These are phyloP conservation scores for Ganoderma sinense DNA, from an alignment of 1,284 basidiomycete species.

Conservation along the genomic window DNA sequence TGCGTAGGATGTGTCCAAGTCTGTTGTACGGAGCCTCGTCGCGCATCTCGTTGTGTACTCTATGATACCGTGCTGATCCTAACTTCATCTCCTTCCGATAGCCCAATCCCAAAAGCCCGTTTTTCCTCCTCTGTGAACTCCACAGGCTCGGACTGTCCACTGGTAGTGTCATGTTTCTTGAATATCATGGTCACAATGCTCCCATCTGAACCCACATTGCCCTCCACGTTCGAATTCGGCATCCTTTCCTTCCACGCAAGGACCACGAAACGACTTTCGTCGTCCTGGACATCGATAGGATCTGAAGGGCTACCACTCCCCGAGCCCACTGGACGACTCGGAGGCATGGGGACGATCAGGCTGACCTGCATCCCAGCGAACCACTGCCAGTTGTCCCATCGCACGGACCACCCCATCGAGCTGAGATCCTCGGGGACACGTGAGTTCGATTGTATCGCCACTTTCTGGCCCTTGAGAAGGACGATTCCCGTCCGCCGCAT, in stretches of 20 bases:
- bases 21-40: background rate
- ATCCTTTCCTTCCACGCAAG: background rate
- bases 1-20: background rate
- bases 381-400: background rate
- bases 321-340: background rate
- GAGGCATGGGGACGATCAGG: background rate
- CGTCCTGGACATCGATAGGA: background rate
- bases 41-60: background rate
- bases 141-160: background rate
- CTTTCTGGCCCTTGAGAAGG: background rate
- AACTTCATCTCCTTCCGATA: background rate
- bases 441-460: background rate
- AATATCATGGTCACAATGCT: background rate
- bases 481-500: slow-evolving; percentile 6
- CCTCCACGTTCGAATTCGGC: background rate
- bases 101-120: background rate
- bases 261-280: background rate
- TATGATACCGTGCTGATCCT: background rate
- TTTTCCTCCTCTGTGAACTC: background rate
- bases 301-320: background rate
- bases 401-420: background rate
- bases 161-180: background rate
- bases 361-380: background rate
- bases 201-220: background rate
- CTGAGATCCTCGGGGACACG: background rate